These are phyloP conservation scores for Ophiostoma triangulosporum DNA, from an alignment of 2,329 filamentous ascomycete species.

Conservation along the genomic window DNA sequence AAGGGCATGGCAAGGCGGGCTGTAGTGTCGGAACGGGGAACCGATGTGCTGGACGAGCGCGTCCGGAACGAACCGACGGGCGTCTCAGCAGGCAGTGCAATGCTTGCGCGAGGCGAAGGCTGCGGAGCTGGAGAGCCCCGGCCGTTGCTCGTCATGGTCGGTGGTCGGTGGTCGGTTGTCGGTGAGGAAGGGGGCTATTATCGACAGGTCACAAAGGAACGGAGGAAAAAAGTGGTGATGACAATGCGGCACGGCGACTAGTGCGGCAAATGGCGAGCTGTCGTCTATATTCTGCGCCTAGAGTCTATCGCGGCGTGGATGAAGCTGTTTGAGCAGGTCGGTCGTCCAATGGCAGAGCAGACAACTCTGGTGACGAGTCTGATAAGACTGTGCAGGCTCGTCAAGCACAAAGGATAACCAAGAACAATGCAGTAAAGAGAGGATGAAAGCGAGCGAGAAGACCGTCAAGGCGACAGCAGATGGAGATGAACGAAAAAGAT, in stretches of 20 bases:
- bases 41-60: constrained; percentile 35
- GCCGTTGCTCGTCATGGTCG: constrained; percentile 11
- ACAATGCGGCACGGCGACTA: too few relatives aligned
- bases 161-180: not conserved
- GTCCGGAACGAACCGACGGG: constrained; percentile 30
- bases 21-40: constrained; percentile 45
- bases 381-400: too few relatives aligned
- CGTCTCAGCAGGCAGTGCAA: constrained; percentile 32
- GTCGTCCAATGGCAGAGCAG: constrained; percentile 6
- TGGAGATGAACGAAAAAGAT: not conserved
- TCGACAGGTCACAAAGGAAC: too few relatives aligned
- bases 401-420: not conserved
- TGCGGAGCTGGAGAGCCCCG: constrained; percentile 13
- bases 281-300: too few relatives aligned
- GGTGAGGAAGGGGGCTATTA: not conserved
- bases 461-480: not conserved
- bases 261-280: too few relatives aligned
- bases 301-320: too few relatives aligned
- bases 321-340: too few relatives aligned
- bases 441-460: not conserved
- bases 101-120: constrained; percentile 18
- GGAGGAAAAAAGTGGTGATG: too few relatives aligned
- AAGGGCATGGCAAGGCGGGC: constrained; percentile 48
- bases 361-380: constrained; percentile 1
- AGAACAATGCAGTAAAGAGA: not conserved